These are phyloP conservation scores for Nannochloropsis granulata DNA, from an alignment of 108 stramenopile genomes.

Conservation along the genomic window DNA sequence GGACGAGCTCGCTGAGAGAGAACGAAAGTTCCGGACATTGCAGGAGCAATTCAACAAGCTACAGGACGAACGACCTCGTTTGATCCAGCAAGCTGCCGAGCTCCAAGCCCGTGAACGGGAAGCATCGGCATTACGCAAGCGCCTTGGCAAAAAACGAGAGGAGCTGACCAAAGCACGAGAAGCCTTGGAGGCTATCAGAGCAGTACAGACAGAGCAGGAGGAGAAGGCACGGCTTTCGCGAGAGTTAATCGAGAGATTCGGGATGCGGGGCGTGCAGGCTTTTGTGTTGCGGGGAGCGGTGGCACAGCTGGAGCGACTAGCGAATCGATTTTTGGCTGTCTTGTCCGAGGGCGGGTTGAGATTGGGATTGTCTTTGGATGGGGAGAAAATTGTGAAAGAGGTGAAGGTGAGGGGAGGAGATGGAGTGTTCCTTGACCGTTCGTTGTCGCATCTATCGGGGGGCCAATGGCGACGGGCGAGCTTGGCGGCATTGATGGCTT, in stretches of 20 bases:
- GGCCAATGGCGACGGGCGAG: conserved; percentile 39
- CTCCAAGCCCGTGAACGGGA: neutral
- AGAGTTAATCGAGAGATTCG: neutral
- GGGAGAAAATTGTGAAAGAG: conserved; percentile 26
- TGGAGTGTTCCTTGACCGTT: conserved; percentile 20
- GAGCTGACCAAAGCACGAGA: neutral
- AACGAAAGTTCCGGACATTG: neutral
- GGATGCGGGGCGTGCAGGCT: neutral
- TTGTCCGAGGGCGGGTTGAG: conserved; percentile 31
- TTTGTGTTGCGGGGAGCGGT: conserved; percentile 35
- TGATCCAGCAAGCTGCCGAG: neutral
- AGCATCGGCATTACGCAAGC: neutral
- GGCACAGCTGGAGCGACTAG: conserved; percentile 20
- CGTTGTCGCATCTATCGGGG: conserved; percentile 31
- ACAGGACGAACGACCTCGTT: neutral
- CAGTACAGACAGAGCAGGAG: neutral
- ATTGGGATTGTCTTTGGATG: conserved; percentile 27
- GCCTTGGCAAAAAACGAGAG: neutral
- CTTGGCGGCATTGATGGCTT: conserved; percentile 33
- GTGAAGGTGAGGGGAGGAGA: conserved; percentile 6
- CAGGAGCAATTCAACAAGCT: neutral
- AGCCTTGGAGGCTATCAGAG: neutral
- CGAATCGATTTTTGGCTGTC: conserved; percentile 10
- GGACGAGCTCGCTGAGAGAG: neutral
- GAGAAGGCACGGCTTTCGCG: neutral